phyloP scores from a whole-genome alignment of 2,329 filamentous ascomycete species.

The Aspergillus glaucus region DNA sequence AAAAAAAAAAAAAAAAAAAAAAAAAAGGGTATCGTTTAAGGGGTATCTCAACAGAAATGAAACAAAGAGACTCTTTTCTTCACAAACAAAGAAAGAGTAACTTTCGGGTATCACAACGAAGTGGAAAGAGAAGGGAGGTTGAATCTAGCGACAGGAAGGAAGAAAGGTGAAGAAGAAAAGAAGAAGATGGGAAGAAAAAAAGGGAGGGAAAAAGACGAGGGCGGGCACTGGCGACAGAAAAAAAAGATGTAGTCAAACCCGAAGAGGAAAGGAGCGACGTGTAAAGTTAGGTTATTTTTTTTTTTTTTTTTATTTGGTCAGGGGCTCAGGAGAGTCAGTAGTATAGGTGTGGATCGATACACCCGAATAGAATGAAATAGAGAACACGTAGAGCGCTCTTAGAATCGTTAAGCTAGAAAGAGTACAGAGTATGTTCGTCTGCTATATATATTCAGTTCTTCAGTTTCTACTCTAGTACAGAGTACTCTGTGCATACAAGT shows the following conservation, averaged over 20 bases:
- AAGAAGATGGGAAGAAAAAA: conserved; percentile 18
- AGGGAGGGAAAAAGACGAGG: conserved; percentile 17
- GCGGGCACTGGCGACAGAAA: conserved; percentile 3
- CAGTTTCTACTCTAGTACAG: no score
- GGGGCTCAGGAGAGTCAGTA: background rate
- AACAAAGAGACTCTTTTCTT: conserved; percentile 20
- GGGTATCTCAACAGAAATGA: conserved; percentile 32
- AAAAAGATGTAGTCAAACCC: conserved; percentile 8
- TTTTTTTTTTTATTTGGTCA: background rate
- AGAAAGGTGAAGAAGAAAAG: conserved; percentile 13
- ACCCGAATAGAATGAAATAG: background rate
- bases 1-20: background rate
- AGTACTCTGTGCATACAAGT: no score
- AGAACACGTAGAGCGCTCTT: no score
- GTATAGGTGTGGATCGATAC: background rate
- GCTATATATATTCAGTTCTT: no score
- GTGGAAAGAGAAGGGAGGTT: conserved; percentile 11
- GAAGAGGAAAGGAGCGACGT: background rate
- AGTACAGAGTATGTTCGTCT: no score
- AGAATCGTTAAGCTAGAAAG: no score
- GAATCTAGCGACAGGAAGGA: conserved; percentile 15
- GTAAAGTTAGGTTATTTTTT: background rate
- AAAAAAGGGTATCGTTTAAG: conserved; percentile 1
- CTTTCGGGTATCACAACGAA: conserved; percentile 34
- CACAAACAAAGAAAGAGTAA: conserved; percentile 19